Conservation (phyloP, 352 stramenopile species). For the Phytopythium chamaehyphon region DNA sequence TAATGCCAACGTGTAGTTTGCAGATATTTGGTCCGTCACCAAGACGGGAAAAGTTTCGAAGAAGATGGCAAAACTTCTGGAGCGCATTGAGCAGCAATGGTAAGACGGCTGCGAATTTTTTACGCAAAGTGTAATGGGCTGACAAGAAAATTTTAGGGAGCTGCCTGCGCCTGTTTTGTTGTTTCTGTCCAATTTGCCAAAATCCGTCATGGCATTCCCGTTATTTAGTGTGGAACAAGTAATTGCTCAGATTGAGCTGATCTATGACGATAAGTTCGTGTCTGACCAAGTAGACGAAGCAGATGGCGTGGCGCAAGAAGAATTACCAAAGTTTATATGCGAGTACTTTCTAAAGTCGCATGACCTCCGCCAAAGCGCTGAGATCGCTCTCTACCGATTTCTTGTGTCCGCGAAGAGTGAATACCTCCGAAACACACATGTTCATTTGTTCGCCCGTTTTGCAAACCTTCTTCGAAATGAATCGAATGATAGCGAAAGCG, state of each 20-base stretch:
- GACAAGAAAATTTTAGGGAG: slow-evolving; percentile 20
- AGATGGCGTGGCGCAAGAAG: slow-evolving; percentile 55
- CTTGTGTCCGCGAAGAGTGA: slow-evolving; percentile 64
- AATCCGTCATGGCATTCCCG: slow-evolving; percentile 62
- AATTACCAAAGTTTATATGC: slow-evolving; percentile 58
- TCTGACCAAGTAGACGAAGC: slow-evolving; percentile 54
- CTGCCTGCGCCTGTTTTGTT: slow-evolving; percentile 39
- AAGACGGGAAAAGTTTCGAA: slow-evolving; percentile 43
- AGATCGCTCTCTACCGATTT: slow-evolving; percentile 66
- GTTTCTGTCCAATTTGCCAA: slow-evolving; percentile 74
- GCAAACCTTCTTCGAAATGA: slow-evolving; percentile 32
- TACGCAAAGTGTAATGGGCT: too few relatives aligned
- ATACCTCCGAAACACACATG: slow-evolving; percentile 40
- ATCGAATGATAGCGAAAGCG: too few relatives aligned
- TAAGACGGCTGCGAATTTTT: slow-evolving; percentile 3
- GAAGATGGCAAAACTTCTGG: slow-evolving; percentile 30
- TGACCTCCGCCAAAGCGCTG: slow-evolving; percentile 51
- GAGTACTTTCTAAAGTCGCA: slow-evolving; percentile 75
- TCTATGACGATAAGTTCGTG: slow-evolving; percentile 77
- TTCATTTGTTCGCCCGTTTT: slow-evolving; percentile 70
- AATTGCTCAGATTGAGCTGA: slow-evolving; percentile 52
- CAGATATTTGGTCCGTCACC: slow-evolving; percentile 57
- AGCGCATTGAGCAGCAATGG: slow-evolving; percentile 51
- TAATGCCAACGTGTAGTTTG: slow-evolving; percentile 27
- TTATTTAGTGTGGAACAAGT: slow-evolving; percentile 53